phyloP scores from a whole-genome alignment of 139 green algal genomes.

The Tetraselmis striata region DNA sequence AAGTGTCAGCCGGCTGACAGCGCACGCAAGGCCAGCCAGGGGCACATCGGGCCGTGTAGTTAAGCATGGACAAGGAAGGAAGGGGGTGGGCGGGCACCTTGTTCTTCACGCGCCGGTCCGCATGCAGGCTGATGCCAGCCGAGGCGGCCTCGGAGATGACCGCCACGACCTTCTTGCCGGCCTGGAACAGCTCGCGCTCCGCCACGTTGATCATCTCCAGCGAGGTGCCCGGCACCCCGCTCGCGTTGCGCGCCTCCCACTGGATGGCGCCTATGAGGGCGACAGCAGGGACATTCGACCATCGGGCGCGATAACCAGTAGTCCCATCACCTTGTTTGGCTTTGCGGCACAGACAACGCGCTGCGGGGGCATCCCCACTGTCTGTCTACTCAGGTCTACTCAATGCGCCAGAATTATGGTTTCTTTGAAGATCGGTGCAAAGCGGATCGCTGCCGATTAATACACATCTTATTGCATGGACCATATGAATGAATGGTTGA shows the following conservation, averaged over 20 bases:
- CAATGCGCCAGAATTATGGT: no score
- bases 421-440: no score
- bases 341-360: no score
- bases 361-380: no score
- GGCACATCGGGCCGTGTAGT: no score
- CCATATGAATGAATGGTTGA: no score
- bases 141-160: conserved; percentile 30
- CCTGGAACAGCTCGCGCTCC: conserved; percentile 40
- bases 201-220: conserved; percentile 37
- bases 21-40: no score
- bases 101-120: conserved; percentile 30
- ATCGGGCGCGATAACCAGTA: conserved; percentile 2
- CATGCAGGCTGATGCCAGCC: conserved; percentile 38
- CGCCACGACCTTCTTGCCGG: conserved; percentile 41
- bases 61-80: not conserved
- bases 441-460: no score
- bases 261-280: not conserved
- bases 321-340: no score
- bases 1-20: no score
- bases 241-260: conserved; percentile 1
- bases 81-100: conserved; percentile 34
- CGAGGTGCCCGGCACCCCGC: not conserved
- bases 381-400: no score
- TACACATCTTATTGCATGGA: no score
- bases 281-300: not conserved